These are phyloP conservation scores for Quercus berberidifolia DNA, from an alignment of 306 rosid species.

Conservation along the genomic window DNA sequence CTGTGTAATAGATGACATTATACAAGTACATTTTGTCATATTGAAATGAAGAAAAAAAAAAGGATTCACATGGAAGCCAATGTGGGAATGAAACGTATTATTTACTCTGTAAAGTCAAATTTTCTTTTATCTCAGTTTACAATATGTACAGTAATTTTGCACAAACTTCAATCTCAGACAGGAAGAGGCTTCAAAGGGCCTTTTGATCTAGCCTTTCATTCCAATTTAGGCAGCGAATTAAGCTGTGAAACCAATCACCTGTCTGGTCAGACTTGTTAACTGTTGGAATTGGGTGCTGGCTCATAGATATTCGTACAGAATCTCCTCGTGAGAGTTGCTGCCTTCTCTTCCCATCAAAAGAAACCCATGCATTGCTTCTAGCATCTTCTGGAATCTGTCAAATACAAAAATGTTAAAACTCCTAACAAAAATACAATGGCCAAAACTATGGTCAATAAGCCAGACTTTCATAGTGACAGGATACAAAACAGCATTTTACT, in stretches of 20 bases:
- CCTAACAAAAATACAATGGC: neutral
- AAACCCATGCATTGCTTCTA: conserved; percentile 96
- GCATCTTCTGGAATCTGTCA: conserved; percentile 92
- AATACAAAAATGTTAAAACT: conserved; percentile 9
- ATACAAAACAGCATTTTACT: neutral
- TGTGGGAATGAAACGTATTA: conserved; percentile 19
- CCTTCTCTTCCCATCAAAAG: conserved; percentile 97
- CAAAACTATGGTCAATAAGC: neutral
- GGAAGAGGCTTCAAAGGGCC: conserved; percentile 58
- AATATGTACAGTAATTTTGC: conserved; percentile 48
- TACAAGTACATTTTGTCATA: conserved; percentile 25
- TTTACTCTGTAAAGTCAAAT: conserved; percentile 20
- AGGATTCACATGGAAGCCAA: conserved; percentile 20
- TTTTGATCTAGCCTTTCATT: conserved; percentile 95
- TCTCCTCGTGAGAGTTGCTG: conserved; percentile 99
- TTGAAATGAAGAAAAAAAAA: neutral
- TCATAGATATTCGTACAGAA: conserved; percentile 80
- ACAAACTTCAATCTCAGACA: conserved; percentile 15
- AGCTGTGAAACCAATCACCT: conserved; percentile 97
- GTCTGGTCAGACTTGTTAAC: conserved; percentile 98
- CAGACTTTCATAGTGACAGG: neutral
- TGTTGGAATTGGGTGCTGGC: conserved; percentile 95
- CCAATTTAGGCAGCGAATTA: conserved; percentile 98
- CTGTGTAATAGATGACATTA: conserved; percentile 14
- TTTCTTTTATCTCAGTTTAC: conserved; percentile 22